Percentiles rank a stretch among this genome's conserved stretches.
These are phyloP conservation scores for Fusarium nisikadoi DNA, from an alignment of 2,329 filamentous ascomycete genomes.

Conservation along the genomic window DNA sequence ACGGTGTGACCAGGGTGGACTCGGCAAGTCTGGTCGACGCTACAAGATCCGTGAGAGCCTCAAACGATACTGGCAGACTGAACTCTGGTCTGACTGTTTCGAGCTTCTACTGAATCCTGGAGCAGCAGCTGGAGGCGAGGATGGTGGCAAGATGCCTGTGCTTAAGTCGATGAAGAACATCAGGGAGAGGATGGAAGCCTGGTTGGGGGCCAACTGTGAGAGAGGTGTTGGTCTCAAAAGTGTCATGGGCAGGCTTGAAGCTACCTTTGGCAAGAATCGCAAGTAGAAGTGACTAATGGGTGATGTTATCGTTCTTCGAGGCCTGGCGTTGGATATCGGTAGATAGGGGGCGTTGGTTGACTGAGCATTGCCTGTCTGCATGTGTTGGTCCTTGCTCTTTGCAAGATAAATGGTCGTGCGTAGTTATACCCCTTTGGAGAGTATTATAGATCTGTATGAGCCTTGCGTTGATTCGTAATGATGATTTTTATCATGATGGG, in stretches of 20 bases:
- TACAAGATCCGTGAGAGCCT: slow-evolving; percentile 85
- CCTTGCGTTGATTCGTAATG: neutral
- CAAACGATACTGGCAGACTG: slow-evolving; percentile 97
- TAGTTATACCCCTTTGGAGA: slow-evolving; percentile 27
- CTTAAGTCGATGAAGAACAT: slow-evolving; percentile 74
- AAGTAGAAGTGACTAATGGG: slow-evolving; percentile 35
- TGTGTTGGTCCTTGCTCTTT: slow-evolving; percentile 1
- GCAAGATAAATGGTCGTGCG: slow-evolving; percentile 23
- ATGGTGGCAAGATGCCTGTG: slow-evolving; percentile 76
- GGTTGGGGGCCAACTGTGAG: slow-evolving; percentile 84
- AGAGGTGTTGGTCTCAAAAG: slow-evolving; percentile 79
- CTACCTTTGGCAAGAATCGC: slow-evolving; percentile 54
- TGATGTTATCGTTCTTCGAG: neutral
- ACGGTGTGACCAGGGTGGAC: slow-evolving; percentile 63
- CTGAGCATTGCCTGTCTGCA: slow-evolving; percentile 4
- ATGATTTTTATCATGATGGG: neutral
- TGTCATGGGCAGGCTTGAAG: slow-evolving; percentile 72
- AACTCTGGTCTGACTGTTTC: slow-evolving; percentile 87
- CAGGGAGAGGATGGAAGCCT: slow-evolving; percentile 83
- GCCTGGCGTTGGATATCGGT: slow-evolving; percentile 34
- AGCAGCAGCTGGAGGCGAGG: slow-evolving; percentile 72
- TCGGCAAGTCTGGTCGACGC: slow-evolving; percentile 70
- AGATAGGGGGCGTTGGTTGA: slow-evolving; percentile 2
- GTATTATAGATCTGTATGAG: slow-evolving; percentile 3
- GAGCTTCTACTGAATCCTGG: slow-evolving; percentile 87